Evolutionary conservation across 768 basidiomycete species (phyloP), one percentile per base, ranked within the genome.

Genomic region (Boletus vinaceobasis): DNA sequence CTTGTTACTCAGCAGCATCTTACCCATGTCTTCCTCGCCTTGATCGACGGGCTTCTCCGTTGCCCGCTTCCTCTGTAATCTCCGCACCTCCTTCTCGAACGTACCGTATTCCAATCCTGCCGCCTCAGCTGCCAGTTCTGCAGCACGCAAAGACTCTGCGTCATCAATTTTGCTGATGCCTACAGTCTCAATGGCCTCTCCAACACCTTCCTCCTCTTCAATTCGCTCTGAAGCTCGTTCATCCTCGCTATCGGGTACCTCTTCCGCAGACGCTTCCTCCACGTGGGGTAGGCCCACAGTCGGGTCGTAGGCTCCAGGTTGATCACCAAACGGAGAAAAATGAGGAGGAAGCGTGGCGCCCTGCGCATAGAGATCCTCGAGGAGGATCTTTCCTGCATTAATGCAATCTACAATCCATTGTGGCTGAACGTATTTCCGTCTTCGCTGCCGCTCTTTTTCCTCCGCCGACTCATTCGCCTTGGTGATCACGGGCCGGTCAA

Each of bases 341-440:
- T 99, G 97, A 27, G 97, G 94, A 3, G 97, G 97, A 32, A 98
- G 81, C 2, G 82, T 81, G 59, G 83, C 82, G 3, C 94, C 97
- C 65, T 93, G 94, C 23, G 77, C 79, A 67, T 98, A 98, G 27
- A 80, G 78, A 56, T 90, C 94, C 63, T 94, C 90, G 1, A 92
- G 79, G 29, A 98, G 78, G 55, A 96, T 80, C 69, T 82, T 90
- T 10, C 87, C 86, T 8, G 84, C 81, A 69, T 99, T 99, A 68
- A 97, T 85, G 70, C 90, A 97, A 69, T 99, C 97, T 35, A 93
- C 91, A 32, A 97, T 81, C 97, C 97, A 98, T 71, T 98, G 96
- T 11, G 97, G 97, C 71, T 98, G 97, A 17, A 98, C 81, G 70
- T 89, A 92, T 66, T 90, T 93, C 64, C 93, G 81, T 68, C 83